phyloP scores from a whole-genome alignment of 2,329 filamentous ascomycete genomes.

The Harringtonia aguacate region DNA sequence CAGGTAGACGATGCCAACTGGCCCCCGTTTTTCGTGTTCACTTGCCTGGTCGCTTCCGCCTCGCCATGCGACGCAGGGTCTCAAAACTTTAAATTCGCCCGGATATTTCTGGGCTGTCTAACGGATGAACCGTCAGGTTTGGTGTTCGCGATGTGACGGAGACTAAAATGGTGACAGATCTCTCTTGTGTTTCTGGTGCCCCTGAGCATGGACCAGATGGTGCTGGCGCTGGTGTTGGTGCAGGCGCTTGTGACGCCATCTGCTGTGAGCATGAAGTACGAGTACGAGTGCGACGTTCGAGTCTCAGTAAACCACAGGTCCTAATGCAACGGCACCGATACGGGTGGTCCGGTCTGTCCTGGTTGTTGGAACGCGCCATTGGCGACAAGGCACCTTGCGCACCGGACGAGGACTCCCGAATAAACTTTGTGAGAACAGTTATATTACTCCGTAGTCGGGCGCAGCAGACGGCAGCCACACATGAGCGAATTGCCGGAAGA shows the following conservation, averaged over 20 bases:
- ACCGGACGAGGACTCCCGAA: too few relatives aligned
- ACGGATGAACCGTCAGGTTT: background rate
- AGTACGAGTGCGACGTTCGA: too few relatives aligned
- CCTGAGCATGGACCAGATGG: constrained; percentile 3
- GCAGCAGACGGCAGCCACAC: too few relatives aligned
- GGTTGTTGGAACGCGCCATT: background rate
- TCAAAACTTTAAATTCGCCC: constrained; percentile 5
- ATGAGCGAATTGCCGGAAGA: too few relatives aligned
- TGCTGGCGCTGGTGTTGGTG: constrained; percentile 5
- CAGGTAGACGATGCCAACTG: too few relatives aligned
- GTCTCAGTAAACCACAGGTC: too few relatives aligned
- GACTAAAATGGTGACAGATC: constrained; percentile 8
- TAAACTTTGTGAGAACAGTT: too few relatives aligned
- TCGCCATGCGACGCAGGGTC: background rate
- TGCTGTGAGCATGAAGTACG: background rate
- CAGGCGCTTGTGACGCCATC: background rate
- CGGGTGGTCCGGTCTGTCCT: background rate
- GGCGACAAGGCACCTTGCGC: too few relatives aligned
- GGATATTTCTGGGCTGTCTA: background rate
- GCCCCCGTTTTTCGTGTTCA: too few relatives aligned
- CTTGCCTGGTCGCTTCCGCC: too few relatives aligned
- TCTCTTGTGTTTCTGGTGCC: background rate
- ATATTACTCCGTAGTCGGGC: too few relatives aligned
- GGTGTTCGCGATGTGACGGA: constrained; percentile 8
- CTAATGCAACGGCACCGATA: too few relatives aligned